Conservation (phyloP, 208 protist species). For the Wallacemonas sp. region DNA sequence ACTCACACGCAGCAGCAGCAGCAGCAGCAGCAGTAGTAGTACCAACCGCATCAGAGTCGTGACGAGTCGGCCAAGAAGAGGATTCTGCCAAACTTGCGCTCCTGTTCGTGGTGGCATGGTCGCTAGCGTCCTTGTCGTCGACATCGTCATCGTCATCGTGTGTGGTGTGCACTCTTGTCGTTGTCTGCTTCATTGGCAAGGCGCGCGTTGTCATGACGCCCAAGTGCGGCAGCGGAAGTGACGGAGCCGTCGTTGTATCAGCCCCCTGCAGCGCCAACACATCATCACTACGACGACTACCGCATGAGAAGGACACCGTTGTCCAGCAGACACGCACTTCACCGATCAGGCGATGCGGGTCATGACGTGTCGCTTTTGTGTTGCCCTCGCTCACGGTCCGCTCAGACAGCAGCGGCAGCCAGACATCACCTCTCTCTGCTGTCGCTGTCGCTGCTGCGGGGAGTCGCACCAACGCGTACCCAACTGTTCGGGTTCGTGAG, state of each 20-base stretch:
- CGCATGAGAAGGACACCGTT: too few species aligned
- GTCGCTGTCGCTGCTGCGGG: not conserved
- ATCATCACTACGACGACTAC: too few species aligned
- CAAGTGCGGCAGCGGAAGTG: not conserved
- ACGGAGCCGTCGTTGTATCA: not conserved
- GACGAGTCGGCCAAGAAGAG: too few species aligned
- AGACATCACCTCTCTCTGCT: not conserved
- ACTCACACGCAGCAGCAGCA: not conserved
- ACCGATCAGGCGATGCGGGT: not conserved
- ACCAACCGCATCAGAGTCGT: too few species aligned
- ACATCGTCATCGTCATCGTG: not conserved
- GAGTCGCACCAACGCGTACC: slow-evolving; percentile 1
- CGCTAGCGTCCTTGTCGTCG: too few species aligned
- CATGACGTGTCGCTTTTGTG: not conserved
- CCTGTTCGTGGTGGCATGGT: too few species aligned
- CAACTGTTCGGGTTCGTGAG: not conserved
- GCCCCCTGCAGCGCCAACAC: not conserved
- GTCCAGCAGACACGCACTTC: not conserved
- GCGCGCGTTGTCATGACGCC: not conserved
- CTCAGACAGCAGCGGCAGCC: not conserved
- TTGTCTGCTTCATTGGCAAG: too few species aligned
- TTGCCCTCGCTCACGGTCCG: not conserved
- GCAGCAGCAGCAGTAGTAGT: too few species aligned
- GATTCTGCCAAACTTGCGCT: too few species aligned
- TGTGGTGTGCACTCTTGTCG: not conserved